phyloP scores from a whole-genome alignment of 441 rosid species.

The Pelargonium exstipulatum region DNA sequence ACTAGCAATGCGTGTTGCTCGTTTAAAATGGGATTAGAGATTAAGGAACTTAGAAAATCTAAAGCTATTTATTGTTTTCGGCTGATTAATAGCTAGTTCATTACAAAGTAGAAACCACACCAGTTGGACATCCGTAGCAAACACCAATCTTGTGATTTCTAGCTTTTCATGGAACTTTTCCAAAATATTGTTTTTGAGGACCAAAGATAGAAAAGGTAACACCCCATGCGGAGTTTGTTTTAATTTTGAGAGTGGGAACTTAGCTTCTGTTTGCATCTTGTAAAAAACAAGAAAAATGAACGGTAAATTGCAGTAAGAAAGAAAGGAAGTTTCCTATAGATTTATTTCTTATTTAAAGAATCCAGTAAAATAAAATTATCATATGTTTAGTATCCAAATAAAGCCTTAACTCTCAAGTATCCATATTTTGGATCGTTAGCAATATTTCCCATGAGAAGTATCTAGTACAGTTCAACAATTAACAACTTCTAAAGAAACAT shows the following conservation, averaged over 20 bases:
- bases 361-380: neutral
- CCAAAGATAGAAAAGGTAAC: no score
- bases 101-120: no score
- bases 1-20: neutral
- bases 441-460: slow-evolving; percentile 10
- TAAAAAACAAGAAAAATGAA: neutral
- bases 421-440: neutral
- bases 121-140: no score
- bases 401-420: neutral
- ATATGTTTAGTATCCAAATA: neutral
- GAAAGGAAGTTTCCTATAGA: neutral
- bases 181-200: no score
- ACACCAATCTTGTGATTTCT: no score
- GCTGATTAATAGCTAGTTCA: neutral
- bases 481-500: neutral
- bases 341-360: neutral
- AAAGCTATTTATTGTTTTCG: neutral
- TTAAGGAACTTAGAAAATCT: neutral
- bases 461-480: neutral
- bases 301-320: neutral
- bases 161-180: no score
- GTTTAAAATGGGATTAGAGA: neutral
- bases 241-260: neutral
- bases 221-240: neutral
- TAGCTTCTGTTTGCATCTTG: slow-evolving; percentile 4